phyloP scores from a whole-genome alignment of 2,329 filamentous ascomycete species.

The Macrophomina tecta region DNA sequence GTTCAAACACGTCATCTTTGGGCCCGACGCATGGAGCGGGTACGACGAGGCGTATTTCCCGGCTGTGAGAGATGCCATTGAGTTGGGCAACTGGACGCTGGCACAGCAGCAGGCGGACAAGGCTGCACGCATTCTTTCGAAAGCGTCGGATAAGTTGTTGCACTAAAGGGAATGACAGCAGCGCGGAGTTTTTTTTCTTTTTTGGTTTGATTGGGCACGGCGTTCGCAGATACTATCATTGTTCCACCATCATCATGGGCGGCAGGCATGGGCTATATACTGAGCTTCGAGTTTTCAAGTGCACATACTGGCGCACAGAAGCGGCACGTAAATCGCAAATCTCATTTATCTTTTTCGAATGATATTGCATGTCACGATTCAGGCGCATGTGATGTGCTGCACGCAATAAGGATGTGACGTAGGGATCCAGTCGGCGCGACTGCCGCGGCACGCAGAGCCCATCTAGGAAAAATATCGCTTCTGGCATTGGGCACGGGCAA shows the following conservation, averaged over 20 bases:
- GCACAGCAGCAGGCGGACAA: slow-evolving; percentile 74
- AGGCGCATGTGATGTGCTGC: not conserved
- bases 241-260: slow-evolving; percentile 8
- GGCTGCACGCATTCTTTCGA: slow-evolving; percentile 70
- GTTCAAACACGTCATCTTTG: slow-evolving; percentile 92
- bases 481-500: slow-evolving; percentile 5
- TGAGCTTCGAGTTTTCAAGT: slow-evolving; percentile 11
- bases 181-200: not conserved
- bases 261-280: slow-evolving; percentile 17
- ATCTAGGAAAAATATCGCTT: not conserved
- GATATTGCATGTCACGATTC: not conserved
- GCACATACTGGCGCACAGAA: slow-evolving; percentile 14
- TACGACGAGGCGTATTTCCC: slow-evolving; percentile 76
- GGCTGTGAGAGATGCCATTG: slow-evolving; percentile 80
- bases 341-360: not conserved
- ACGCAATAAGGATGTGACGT: not conserved
- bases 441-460: not conserved
- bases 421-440: not conserved
- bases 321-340: slow-evolving; percentile 15
- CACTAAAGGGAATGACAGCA: slow-evolving; percentile 5
- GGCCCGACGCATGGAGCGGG: slow-evolving; percentile 77
- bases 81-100: slow-evolving; percentile 71
- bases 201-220: slow-evolving; percentile 1
- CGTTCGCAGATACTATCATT: slow-evolving; percentile 1
- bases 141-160: slow-evolving; percentile 52